These are phyloP conservation scores for Cystobasidium slooffiae DNA, from an alignment of 1,284 basidiomycete genomes.

Conservation along the genomic window DNA sequence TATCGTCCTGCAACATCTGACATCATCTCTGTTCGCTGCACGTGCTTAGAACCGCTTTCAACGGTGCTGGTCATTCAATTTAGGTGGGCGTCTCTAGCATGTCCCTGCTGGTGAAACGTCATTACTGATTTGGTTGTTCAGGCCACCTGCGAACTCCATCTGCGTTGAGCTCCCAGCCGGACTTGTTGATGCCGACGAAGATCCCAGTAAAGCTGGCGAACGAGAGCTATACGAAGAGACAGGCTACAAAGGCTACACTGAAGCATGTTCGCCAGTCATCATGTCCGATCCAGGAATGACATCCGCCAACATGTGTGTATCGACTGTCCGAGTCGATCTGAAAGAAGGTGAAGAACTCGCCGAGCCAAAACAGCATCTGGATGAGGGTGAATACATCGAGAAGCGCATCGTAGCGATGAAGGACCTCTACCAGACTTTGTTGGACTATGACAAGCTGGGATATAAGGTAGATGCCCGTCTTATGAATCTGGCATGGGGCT, in stretches of 20 bases:
- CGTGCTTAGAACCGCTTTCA: slow-evolving; percentile 61
- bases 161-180: slow-evolving; percentile 80
- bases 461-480: slow-evolving; percentile 40
- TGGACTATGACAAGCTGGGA: slow-evolving; percentile 40
- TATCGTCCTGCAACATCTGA: neutral
- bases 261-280: slow-evolving; percentile 66
- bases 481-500: slow-evolving; percentile 40
- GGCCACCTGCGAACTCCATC: slow-evolving; percentile 47
- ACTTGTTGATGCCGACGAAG: slow-evolving; percentile 79
- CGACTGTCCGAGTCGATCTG: slow-evolving; percentile 70
- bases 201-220: slow-evolving; percentile 71
- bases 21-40: slow-evolving; percentile 53
- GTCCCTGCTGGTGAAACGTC: neutral
- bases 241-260: slow-evolving; percentile 64
- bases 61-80: slow-evolving; percentile 88
- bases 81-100: slow-evolving; percentile 33
- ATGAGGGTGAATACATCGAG: slow-evolving; percentile 79
- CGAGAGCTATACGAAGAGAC: slow-evolving; percentile 91
- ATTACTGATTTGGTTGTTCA: slow-evolving; percentile 28
- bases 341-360: slow-evolving; percentile 61
- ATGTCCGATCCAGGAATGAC: slow-evolving; percentile 67
- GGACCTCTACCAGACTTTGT: slow-evolving; percentile 61
- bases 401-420: slow-evolving; percentile 72
- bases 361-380: slow-evolving; percentile 69
- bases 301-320: slow-evolving; percentile 63